Percentiles rank a stretch among this genome's conserved stretches.
These are phyloP conservation scores for Cytauxzoon felis DNA, from an alignment of 169 alveolate species.

Conservation along the genomic window DNA sequence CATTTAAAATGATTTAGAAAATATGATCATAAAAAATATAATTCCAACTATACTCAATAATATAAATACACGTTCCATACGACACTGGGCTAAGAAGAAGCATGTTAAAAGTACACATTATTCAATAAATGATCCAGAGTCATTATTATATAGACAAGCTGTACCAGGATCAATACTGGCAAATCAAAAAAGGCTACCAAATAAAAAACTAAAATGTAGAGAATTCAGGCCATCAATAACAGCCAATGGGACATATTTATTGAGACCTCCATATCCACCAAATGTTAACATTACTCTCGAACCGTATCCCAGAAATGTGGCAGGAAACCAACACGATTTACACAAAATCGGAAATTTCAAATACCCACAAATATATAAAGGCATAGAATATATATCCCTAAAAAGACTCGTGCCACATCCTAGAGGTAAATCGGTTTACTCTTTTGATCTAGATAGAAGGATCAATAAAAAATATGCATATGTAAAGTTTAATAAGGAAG, in stretches of 20 bases:
- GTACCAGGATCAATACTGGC: conserved; percentile 56
- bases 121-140: conserved; percentile 37
- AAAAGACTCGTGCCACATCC: conserved; percentile 63
- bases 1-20: neutral
- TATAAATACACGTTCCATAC: conserved; percentile 16
- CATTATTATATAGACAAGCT: conserved; percentile 46
- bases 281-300: conserved; percentile 66
- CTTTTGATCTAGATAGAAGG: conserved; percentile 32
- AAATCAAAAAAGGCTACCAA: conserved; percentile 56
- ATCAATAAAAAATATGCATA: too few species aligned
- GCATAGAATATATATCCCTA: conserved; percentile 65
- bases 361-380: conserved; percentile 68
- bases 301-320: conserved; percentile 66
- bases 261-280: conserved; percentile 73
- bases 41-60: neutral
- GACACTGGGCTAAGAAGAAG: conserved; percentile 65
- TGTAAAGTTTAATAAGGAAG: too few species aligned
- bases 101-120: conserved; percentile 47
- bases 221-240: conserved; percentile 63
- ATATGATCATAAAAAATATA: neutral
- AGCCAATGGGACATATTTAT: conserved; percentile 55
- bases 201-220: conserved; percentile 61
- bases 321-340: conserved; percentile 58
- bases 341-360: conserved; percentile 57
- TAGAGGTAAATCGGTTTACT: conserved; percentile 46